Evolutionary conservation across 2,329 filamentous ascomycete genomes (phyloP).

Genomic region (Ophioceras dolichostomum): DNA sequence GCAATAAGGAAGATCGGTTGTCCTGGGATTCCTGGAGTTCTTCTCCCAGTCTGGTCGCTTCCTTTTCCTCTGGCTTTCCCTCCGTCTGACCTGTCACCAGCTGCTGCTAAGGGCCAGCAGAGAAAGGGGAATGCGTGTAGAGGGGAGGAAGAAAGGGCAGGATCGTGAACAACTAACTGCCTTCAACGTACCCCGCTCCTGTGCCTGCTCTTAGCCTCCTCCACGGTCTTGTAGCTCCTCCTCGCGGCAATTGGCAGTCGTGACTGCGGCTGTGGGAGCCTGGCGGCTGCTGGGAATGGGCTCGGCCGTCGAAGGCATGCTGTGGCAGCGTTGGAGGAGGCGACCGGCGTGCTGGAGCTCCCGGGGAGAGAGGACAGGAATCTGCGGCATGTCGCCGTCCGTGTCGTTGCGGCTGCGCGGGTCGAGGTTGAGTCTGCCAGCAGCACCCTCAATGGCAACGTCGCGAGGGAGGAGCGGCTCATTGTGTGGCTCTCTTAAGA

Average conservation of each 20-base stretch:
- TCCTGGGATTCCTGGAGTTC: too few species aligned
- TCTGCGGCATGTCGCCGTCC: not conserved
- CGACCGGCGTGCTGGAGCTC: not conserved
- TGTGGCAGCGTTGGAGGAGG: not conserved
- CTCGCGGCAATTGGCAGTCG: slow-evolving; percentile 21
- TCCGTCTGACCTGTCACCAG: too few species aligned
- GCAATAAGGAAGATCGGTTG: not conserved
- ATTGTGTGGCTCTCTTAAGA: too few species aligned
- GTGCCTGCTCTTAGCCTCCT: slow-evolving; percentile 46
- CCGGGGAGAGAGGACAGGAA: slow-evolving; percentile 1
- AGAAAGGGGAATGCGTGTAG: not conserved
- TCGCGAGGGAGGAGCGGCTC: too few species aligned
- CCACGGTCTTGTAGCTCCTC: slow-evolving; percentile 38
- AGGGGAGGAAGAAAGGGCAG: too few species aligned
- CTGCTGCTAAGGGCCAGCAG: not conserved
- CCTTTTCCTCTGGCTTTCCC: too few species aligned
- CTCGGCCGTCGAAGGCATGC: too few species aligned
- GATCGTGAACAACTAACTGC: too few species aligned
- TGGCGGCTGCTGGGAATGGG: too few species aligned
- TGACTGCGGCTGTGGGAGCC: slow-evolving; percentile 9
- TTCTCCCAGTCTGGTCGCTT: not conserved
- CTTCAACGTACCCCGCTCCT: slow-evolving; percentile 41
- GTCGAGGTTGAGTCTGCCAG: too few species aligned
- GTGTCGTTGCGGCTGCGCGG: not conserved
- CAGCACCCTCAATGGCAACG: too few species aligned